Base-by-base conservation (phyloP, 352 stramenopile species). In the Aphanomyces invadans region DNA sequence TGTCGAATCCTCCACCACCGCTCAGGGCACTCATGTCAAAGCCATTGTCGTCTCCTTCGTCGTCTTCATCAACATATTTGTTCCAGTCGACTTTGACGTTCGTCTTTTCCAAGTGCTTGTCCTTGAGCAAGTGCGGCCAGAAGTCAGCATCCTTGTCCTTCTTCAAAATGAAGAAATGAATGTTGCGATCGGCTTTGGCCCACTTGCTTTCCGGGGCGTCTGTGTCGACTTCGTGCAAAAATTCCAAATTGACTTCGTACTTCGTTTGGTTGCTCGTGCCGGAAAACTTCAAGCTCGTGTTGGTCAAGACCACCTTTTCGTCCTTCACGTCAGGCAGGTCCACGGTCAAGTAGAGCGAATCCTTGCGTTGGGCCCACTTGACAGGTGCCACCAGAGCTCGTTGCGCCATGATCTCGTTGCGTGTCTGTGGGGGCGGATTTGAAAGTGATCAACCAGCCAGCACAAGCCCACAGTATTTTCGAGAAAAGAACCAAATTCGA, bases 161-260 rank as follows among this genome's bases (percentile, higher is more conserved):
- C 78, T 98, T 98, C 70, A 97, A 80, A 56, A 99, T 95, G 73
- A 97, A 83, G 76, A 99, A 98, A 70, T 97, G 90, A 66, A 99
- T 65, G 54, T 95, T 97, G 70, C 96, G 89, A 57, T 95, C 92
- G 61, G 90, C 86, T 65, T 98, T 96, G 62, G 92, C 95, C 87
- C 97, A 99, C 44, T 95, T 97, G 60, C 90, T 98, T 74, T 95
- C 86, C 65, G 83, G 82, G 23, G 88, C 78, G 44, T 89, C 86
- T 54, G 79, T 76, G 74, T 98, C 88, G 39, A 98, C 90, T 44
- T 96, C 76, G 75, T 97, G 97, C 73, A 97, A 97, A 60, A 99
- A 98, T 65, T 92, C 89, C 73, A 99, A 86, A 72, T 91, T 81
- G 59, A 98, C 84, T 70, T 97, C 86, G 76, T 98, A 99, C 59